phyloP scores from a whole-genome alignment of 305 asterid species.

The Withania somnifera region DNA sequence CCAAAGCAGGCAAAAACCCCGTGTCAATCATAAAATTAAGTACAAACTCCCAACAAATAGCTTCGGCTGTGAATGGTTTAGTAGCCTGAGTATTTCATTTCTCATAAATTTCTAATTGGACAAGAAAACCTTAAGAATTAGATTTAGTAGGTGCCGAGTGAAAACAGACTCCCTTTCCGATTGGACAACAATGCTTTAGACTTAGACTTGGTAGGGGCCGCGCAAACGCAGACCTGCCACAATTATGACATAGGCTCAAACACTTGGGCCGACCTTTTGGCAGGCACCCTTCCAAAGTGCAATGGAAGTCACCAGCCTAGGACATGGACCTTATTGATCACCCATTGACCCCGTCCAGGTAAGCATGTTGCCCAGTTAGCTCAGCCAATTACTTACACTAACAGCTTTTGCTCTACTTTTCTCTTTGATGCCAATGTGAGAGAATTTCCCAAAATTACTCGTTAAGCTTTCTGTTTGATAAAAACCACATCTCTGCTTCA shows the following conservation, averaged over 20 bases:
- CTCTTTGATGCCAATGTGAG: no score
- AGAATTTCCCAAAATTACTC: background rate
- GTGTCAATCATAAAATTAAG: no score
- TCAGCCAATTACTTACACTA: background rate
- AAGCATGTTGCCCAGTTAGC: background rate
- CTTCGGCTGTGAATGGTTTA: no score
- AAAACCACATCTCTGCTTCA: no score
- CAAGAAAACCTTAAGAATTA: background rate
- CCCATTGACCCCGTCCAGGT: conserved; percentile 21
- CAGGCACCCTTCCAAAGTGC: no score
- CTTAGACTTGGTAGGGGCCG: conserved; percentile 19
- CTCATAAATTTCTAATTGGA: no score
- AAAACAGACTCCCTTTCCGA: conserved; percentile 20
- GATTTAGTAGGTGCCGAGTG: conserved; percentile 30
- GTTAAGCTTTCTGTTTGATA: background rate
- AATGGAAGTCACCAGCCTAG: no score
- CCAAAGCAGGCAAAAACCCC: no score
- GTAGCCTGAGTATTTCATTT: no score
- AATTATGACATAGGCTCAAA: background rate
- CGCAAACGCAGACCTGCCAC: conserved; percentile 30
- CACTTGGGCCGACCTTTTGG: background rate
- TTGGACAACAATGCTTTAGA: background rate
- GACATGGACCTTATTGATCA: no score
- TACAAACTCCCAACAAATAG: no score
- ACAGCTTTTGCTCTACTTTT: no score